These are phyloP conservation scores for Berkeleyomyces rouxiae DNA, from an alignment of 2,329 filamentous ascomycete species.

Conservation along the genomic window DNA sequence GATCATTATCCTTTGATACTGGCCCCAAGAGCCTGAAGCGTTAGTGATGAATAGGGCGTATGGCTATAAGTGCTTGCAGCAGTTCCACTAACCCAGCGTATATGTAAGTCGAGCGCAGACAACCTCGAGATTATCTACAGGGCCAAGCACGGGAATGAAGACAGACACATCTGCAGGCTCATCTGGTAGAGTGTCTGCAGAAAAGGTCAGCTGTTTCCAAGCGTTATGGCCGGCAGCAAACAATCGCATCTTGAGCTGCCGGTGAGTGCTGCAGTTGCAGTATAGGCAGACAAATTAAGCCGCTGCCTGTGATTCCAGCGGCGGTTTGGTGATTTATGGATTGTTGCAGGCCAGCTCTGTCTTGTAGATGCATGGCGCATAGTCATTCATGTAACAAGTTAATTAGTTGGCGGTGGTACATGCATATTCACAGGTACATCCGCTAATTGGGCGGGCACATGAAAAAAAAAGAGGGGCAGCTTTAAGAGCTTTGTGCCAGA, in stretches of 20 bases:
- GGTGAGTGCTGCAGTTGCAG: not conserved
- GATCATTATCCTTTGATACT: not conserved
- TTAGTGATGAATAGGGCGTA: not conserved
- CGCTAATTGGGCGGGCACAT: too few species aligned
- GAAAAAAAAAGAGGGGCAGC: too few species aligned
- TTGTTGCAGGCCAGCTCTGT: too few species aligned
- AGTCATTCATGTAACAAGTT: too few species aligned
- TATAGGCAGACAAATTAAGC: not conserved
- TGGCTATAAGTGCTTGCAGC: too few species aligned
- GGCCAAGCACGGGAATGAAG: constrained; percentile 29
- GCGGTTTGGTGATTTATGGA: too few species aligned
- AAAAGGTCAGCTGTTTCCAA: constrained; percentile 36
- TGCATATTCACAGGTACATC: too few species aligned
- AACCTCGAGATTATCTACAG: constrained; percentile 22
- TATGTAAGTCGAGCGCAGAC: constrained; percentile 24
- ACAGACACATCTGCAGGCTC: constrained; percentile 30
- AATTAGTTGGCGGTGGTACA: too few species aligned
- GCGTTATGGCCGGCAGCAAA: constrained; percentile 42
- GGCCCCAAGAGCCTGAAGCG: not conserved
- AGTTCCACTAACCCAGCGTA: constrained; percentile 28
- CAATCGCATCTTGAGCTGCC: constrained; percentile 18
- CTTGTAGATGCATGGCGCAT: too few species aligned
- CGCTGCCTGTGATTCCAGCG: too few species aligned
- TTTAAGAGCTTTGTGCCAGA: too few species aligned
- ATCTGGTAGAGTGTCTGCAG: constrained; percentile 3